Base-by-base conservation (phyloP, 257 asterid species). In the Solanum neorickii region DNA sequence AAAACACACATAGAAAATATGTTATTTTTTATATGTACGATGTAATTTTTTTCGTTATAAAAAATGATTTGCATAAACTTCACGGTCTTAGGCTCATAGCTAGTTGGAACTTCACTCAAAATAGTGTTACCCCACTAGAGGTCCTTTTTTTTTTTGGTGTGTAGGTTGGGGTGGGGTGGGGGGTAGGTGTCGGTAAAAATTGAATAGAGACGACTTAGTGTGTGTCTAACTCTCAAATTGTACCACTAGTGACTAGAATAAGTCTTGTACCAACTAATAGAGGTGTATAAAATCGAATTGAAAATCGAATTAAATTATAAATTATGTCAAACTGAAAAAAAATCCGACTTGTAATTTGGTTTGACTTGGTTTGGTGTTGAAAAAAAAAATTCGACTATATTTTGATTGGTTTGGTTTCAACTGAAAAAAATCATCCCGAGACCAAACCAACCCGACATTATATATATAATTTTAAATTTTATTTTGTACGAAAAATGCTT, bases 341-440 rank as follows among this genome's bases (percentile, higher is more conserved):
- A 33, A 33, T 3, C 0, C 1, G 35, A 33, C 1, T 33, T 0
- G 35, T 0, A 3, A 3, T 33, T 33, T 33, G 35, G 35, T 33
- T 33, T 33, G 5, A 33, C 35, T 33, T 33, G 35, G 5, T 0
- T 33, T 33, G 35, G 35, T 33, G 5, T 33, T 33, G 35, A 31
- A 33, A 33, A 33, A 33, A 33, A 33, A 33, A 33, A 33, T 33
- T 3, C 1, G 4, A 33, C 5, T 3, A 33, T 33, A 33, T 33
- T 33, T 33, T 33, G 35, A 1, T 33, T 33, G 35, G 35, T 33
- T 33, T 33, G 35, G 35, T 33, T 33, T 33, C 35, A 33, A 33
- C 35, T 33, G 5, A 3, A 33, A 33, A 33, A 33, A 33, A 3
- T 33, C 35, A 33, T 33, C 35, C 0, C 35, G 35, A 33, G 1